phyloP scores from a whole-genome alignment of 176 grass and related monocot species.

The Neostapfia colusana region DNA sequence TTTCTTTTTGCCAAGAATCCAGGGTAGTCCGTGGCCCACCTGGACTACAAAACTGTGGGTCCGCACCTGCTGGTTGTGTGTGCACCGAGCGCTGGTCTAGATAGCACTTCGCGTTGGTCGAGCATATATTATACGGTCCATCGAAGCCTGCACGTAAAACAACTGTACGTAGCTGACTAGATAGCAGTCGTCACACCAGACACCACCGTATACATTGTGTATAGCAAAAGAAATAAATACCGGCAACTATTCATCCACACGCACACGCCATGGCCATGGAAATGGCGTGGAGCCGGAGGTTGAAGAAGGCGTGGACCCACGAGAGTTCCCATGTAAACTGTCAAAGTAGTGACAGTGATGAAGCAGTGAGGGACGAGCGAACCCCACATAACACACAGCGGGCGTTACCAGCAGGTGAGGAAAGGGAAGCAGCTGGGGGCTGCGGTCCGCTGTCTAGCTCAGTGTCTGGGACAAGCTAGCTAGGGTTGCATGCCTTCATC shows the following conservation, averaged over 20 bases:
- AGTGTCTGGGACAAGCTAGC: slow-evolving; percentile 24
- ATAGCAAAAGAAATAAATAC: too few relatives aligned
- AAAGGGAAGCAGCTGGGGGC: neutral
- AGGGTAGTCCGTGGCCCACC: too few relatives aligned
- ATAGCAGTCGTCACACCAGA: too few relatives aligned
- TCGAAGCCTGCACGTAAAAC: too few relatives aligned
- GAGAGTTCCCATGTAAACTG: slow-evolving; percentile 18
- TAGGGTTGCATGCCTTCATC: slow-evolving; percentile 16
- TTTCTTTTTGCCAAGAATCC: too few relatives aligned
- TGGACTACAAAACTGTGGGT: too few relatives aligned
- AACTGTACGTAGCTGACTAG: too few relatives aligned
- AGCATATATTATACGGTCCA: too few relatives aligned
- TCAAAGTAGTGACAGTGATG: slow-evolving; percentile 16
- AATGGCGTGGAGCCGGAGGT: neutral
- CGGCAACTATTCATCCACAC: neutral
- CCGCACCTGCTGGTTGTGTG: too few relatives aligned
- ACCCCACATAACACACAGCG: neutral
- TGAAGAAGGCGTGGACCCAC: slow-evolving; percentile 23
- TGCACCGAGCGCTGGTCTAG: too few relatives aligned
- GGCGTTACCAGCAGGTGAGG: slow-evolving; percentile 4
- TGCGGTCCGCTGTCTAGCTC: neutral
- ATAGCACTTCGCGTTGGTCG: too few relatives aligned
- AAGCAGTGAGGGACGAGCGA: neutral
- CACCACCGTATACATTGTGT: too few relatives aligned
- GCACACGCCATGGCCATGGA: neutral